Conservation (phyloP, 2,329 filamentous ascomycete genomes). For the Tolypocladium album region DNA sequence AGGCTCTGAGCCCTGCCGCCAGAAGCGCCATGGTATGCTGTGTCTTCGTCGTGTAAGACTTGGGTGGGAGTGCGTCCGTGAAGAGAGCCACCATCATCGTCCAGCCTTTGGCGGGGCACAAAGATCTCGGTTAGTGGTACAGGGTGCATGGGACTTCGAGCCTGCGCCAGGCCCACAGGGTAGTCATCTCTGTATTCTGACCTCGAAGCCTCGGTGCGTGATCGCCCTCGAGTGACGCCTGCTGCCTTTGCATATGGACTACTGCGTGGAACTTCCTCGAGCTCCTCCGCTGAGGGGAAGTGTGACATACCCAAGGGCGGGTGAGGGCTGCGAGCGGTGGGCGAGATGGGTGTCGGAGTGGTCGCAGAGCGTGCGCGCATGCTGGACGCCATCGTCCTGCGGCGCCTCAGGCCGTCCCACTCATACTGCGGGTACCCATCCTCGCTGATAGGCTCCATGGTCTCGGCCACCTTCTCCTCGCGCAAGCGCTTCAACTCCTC, state of each 20-base stretch:
- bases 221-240: slow-evolving; percentile 35
- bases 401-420: slow-evolving; percentile 81
- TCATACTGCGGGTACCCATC: slow-evolving; percentile 62
- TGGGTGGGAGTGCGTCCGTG: slow-evolving; percentile 29
- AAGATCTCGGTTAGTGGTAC: slow-evolving; percentile 53
- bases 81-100: slow-evolving; percentile 29
- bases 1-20: slow-evolving; percentile 28
- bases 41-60: slow-evolving; percentile 32
- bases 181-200: slow-evolving; percentile 23
- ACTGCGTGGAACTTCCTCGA: slow-evolving; percentile 40
- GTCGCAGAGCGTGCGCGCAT: slow-evolving; percentile 15
- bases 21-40: slow-evolving; percentile 37
- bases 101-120: slow-evolving; percentile 34
- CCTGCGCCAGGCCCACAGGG: slow-evolving; percentile 20
- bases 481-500: slow-evolving; percentile 70
- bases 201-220: slow-evolving; percentile 21
- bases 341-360: slow-evolving; percentile 16
- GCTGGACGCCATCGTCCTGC: slow-evolving; percentile 42
- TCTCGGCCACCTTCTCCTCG: slow-evolving; percentile 63
- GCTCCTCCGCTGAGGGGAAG: slow-evolving; percentile 57
- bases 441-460: slow-evolving; percentile 66
- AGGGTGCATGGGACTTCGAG: slow-evolving; percentile 47
- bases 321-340: slow-evolving; percentile 16
- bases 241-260: slow-evolving; percentile 44
- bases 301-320: slow-evolving; percentile 67